Evolutionary conservation across 176 grass and related monocot species (phyloP).

Genomic region (Urochloa ruziziensis): DNA sequence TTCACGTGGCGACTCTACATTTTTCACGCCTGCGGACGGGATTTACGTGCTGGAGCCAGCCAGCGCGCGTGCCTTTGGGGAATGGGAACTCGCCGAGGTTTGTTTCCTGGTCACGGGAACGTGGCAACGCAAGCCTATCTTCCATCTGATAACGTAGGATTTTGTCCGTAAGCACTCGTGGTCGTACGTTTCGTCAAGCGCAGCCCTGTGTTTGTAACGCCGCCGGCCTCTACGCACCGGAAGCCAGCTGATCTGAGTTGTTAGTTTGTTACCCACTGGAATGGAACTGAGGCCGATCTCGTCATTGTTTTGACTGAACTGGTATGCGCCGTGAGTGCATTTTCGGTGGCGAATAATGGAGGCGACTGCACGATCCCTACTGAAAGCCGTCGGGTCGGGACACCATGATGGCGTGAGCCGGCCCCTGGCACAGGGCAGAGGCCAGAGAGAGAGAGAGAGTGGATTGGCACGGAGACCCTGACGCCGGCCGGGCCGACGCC

Average conservation of each 20-base stretch:
- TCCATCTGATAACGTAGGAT: background rate
- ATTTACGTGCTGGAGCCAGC: constrained; percentile 17
- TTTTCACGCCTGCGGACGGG: background rate
- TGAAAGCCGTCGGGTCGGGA: background rate
- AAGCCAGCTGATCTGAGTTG: background rate
- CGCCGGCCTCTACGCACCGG: background rate
- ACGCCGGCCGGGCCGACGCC: background rate
- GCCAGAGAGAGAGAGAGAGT: too few relatives aligned
- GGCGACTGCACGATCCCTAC: background rate
- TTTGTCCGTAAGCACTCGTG: constrained; percentile 11
- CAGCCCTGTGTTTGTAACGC: background rate
- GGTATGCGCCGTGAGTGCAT: constrained; percentile 26
- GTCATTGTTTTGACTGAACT: constrained; percentile 46
- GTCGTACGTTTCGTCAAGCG: background rate
- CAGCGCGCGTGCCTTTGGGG: background rate
- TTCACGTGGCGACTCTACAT: background rate
- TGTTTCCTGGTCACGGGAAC: background rate
- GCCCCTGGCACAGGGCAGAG: constrained; percentile 4
- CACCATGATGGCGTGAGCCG: background rate
- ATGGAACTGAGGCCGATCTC: background rate
- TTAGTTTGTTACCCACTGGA: constrained; percentile 15
- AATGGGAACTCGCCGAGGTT: background rate
- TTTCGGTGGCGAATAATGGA: constrained; percentile 26
- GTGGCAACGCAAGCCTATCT: background rate
- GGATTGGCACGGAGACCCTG: background rate